Evolutionary conservation across 2,329 filamentous ascomycete species (phyloP), one percentile per base, ranked within the genome.

Genomic region (Colletotrichum salicis): DNA sequence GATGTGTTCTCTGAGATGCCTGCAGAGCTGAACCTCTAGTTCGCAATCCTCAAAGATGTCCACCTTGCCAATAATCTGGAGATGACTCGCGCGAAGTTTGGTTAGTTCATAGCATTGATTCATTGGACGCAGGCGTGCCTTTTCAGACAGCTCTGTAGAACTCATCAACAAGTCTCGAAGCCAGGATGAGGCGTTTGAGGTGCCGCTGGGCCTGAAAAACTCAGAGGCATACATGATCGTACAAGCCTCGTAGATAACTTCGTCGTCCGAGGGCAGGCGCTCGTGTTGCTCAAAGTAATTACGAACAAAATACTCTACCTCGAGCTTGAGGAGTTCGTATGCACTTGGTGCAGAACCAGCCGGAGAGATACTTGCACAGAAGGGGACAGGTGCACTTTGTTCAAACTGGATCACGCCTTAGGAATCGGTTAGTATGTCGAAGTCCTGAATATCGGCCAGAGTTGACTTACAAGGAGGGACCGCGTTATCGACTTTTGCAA

Each of bases 401-500:
- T 74, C 72, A 29, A 69, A 72, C 12, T 62, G 70, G 10, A 74
- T 69, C 5, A 74, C 57, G 11, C 70, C 72, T 73, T n/a, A 27
- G 2, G 3, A 10, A 13, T 12, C 1, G 11, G 4, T 64, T 24
- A 69, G 54, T 13, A 35, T 5, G 10, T 24, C 3, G 45, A 2
- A 1, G 1, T 54, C 33, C 2, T 2, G 11, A 6, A 10, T 12
- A 27, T 12, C 2, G 51, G 15, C 3, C 4, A 4, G 0, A 7
- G 24, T 10, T 48, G 15, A 51, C 78, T n/a, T 76, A 82, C 81
- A 84, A 1, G 83, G 82, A 22, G 82, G 81, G 64, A 84, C 82
- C n/a, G 81, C 78, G 56, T 84, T 83, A 63, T 84, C 82, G 2
- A 84, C 76, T 68, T 82, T 80, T 11, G 80, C 79, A 27, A 81